These are phyloP conservation scores for Trichoderma sp. DNA, from an alignment of 2,329 filamentous ascomycete species.

Conservation along the genomic window DNA sequence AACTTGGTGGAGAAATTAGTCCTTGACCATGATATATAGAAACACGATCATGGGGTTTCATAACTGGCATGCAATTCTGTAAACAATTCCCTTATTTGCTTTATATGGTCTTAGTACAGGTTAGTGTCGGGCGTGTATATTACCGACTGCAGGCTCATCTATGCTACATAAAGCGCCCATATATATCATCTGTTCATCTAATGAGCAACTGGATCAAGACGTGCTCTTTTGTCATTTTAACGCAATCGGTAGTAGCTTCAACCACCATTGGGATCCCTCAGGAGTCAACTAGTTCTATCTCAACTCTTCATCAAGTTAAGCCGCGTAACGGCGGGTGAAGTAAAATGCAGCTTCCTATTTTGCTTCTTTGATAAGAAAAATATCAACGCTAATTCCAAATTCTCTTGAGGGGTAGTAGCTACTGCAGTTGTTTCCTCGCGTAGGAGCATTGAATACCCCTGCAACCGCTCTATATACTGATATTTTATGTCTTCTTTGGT, in stretches of 20 bases:
- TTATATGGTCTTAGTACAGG: not conserved
- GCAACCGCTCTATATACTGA: not conserved
- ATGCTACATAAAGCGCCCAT: not conserved
- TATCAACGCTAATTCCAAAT: not conserved
- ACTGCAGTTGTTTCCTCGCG: not conserved
- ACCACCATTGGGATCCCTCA: not conserved
- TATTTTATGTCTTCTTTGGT: not conserved
- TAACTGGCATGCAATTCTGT: not conserved
- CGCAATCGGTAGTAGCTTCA: not conserved
- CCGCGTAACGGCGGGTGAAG: no score
- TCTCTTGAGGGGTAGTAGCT: not conserved
- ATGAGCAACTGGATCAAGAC: not conserved
- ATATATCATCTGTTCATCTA: not conserved
- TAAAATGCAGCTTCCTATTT: not conserved
- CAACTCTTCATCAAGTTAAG: not conserved
- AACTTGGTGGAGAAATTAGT: not conserved
- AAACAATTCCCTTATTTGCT: not conserved
- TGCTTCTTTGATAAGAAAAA: not conserved
- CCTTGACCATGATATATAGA: not conserved
- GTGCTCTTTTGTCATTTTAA: not conserved
- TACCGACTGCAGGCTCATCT: no score
- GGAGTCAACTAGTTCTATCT: not conserved
- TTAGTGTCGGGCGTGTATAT: not conserved
- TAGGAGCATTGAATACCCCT: not conserved
- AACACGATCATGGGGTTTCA: no score